Percentiles rank a stretch among this genome's conserved stretches.
Conservation (phyloP, 2,329 filamentous ascomycete species). For the Pestalotiopsis sp. region DNA sequence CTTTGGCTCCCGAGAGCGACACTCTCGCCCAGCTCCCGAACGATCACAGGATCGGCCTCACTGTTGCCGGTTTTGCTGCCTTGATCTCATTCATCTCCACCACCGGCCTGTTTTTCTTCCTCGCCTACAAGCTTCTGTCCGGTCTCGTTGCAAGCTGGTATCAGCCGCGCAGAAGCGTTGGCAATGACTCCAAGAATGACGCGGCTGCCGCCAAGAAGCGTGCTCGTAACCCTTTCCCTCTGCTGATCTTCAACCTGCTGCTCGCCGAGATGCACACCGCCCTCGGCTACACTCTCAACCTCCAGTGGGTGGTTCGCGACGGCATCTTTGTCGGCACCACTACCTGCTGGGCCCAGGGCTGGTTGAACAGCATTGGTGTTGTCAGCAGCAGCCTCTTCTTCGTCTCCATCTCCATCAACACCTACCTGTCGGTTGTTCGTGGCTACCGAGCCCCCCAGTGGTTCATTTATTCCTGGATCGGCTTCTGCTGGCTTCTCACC, state of each 20-base stretch:
- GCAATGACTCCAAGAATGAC: background rate
- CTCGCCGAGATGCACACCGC: slow-evolving; percentile 17
- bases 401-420: slow-evolving; percentile 15
- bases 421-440: slow-evolving; percentile 15
- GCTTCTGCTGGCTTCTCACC: slow-evolving; percentile 6
- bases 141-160: background rate
- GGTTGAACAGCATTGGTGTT: slow-evolving; percentile 16
- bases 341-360: slow-evolving; percentile 18
- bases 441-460: slow-evolving; percentile 8
- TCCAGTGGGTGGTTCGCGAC: slow-evolving; percentile 16
- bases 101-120: slow-evolving; percentile 13
- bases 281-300: slow-evolving; percentile 16
- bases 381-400: slow-evolving; percentile 14
- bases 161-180: background rate
- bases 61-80: slow-evolving; percentile 15
- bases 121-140: slow-evolving; percentile 15
- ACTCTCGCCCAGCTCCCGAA: slow-evolving; percentile 7
- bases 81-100: slow-evolving; percentile 17
- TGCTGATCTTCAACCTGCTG: slow-evolving; percentile 19
- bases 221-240: slow-evolving; percentile 18
- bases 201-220: background rate
- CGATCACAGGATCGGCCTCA: slow-evolving; percentile 14
- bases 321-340: slow-evolving; percentile 15
- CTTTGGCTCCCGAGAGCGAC: slow-evolving; percentile 2
- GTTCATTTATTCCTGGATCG: background rate